Conservation (phyloP, 2,329 filamentous ascomycete genomes). For the Trichoderma citrinoviride region DNA sequence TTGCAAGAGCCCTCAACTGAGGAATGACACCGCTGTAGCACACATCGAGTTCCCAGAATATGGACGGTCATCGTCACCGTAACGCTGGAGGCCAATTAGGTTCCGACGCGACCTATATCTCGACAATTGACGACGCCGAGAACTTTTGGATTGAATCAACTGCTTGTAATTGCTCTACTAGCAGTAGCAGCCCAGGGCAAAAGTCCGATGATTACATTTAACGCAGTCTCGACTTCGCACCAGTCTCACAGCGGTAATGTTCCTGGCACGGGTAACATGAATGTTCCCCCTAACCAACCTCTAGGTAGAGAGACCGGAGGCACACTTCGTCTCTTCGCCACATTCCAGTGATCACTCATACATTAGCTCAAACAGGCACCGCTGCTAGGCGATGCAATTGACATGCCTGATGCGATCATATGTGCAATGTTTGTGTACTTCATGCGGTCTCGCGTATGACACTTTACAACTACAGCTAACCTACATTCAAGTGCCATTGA, state of each 20-base stretch:
- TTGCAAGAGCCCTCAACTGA: not conserved
- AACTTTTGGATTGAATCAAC: not conserved
- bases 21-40: not conserved
- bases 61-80: not conserved
- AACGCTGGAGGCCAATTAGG: not conserved
- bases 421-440: too few relatives aligned
- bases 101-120: not conserved
- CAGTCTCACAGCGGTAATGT: not conserved
- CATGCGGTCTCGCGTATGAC: too few relatives aligned
- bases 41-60: not conserved
- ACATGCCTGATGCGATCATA: too few relatives aligned
- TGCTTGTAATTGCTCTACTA: too few relatives aligned
- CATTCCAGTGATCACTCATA: not conserved
- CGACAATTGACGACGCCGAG: not conserved
- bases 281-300: not conserved
- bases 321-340: constrained; percentile 9
- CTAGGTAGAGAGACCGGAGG: not conserved
- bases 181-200: too few relatives aligned
- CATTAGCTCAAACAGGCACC: not conserved
- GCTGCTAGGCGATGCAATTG: not conserved
- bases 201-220: too few relatives aligned
- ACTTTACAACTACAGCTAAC: too few relatives aligned
- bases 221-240: too few relatives aligned
- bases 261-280: too few relatives aligned
- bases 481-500: too few relatives aligned